Evolutionary conservation across 768 basidiomycete genomes (phyloP).

Genomic region (Mycena latifolia): DNA sequence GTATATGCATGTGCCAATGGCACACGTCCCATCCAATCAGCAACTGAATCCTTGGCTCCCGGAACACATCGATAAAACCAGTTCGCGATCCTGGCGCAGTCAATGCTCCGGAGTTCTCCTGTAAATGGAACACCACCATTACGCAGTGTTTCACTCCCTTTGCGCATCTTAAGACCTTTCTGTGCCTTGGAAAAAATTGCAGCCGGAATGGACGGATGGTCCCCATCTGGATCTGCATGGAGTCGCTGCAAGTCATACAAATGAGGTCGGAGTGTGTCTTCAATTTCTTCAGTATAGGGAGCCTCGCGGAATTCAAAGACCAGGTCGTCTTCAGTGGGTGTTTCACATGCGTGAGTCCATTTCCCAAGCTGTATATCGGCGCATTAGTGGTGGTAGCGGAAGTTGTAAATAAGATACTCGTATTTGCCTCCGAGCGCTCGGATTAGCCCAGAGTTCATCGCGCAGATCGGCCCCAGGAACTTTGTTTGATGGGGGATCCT

Average conservation of each 20-base stretch:
- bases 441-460: constrained; percentile 1
- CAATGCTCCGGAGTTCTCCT: background rate
- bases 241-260: background rate
- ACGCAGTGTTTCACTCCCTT: background rate
- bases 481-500: background rate
- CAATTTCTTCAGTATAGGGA: constrained; percentile 4
- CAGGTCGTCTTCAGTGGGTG: background rate
- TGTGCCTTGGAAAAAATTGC: background rate
- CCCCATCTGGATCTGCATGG: background rate
- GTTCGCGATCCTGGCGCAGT: background rate
- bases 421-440: background rate
- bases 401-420: too few species aligned
- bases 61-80: constrained; percentile 2
- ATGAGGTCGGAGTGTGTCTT: background rate
- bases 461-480: background rate
- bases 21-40: background rate
- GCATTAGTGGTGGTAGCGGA: background rate
- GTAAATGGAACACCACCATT: constrained; percentile 2
- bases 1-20: constrained; percentile 5
- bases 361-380: background rate
- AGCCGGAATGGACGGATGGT: background rate
- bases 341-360: constrained; percentile 7
- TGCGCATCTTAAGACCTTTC: background rate
- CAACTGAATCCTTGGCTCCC: background rate
- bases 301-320: background rate